Conservation (phyloP, 352 stramenopile genomes). For the Phytophthora pluvialis region DNA sequence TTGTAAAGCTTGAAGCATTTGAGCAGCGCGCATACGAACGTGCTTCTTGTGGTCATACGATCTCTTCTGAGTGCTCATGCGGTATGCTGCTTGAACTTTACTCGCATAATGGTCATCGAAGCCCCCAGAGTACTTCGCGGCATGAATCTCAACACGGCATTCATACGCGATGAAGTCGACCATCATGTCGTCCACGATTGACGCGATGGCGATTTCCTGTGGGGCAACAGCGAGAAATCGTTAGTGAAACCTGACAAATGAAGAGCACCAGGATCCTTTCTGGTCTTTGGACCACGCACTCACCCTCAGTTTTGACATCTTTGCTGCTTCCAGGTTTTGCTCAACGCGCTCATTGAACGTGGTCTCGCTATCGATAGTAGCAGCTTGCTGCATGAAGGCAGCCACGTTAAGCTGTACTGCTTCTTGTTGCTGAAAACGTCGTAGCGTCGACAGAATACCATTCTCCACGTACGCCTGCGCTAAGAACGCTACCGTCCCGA, state of each 20-base stretch:
- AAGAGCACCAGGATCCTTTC: background rate
- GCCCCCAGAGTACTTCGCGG: conserved; percentile 62
- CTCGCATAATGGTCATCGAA: conserved; percentile 73
- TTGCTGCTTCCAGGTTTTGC: conserved; percentile 44
- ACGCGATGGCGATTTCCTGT: conserved; percentile 54
- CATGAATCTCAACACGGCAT: conserved; percentile 57
- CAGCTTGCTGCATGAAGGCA: conserved; percentile 37
- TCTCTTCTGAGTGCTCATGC: conserved; percentile 73
- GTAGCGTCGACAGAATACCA: conserved; percentile 38
- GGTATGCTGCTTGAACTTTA: conserved; percentile 73
- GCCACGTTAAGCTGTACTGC: conserved; percentile 50
- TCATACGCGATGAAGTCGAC: conserved; percentile 58
- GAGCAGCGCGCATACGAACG: conserved; percentile 55
- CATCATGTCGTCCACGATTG: conserved; percentile 72
- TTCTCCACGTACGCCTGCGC: conserved; percentile 57
- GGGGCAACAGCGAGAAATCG: background rate
- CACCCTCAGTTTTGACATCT: conserved; percentile 47
- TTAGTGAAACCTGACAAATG: background rate
- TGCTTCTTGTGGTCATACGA: conserved; percentile 54
- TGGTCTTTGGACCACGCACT: background rate
- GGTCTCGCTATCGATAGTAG: conserved; percentile 15
- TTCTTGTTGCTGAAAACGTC: conserved; percentile 53
- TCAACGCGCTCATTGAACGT: conserved; percentile 32
- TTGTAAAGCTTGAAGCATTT: conserved; percentile 73
- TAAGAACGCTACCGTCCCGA: conserved; percentile 52